Evolutionary conservation across 257 asterid genomes (phyloP), one percentile per base, ranked within the genome.

Genomic region (Plantago elongata): DNA sequence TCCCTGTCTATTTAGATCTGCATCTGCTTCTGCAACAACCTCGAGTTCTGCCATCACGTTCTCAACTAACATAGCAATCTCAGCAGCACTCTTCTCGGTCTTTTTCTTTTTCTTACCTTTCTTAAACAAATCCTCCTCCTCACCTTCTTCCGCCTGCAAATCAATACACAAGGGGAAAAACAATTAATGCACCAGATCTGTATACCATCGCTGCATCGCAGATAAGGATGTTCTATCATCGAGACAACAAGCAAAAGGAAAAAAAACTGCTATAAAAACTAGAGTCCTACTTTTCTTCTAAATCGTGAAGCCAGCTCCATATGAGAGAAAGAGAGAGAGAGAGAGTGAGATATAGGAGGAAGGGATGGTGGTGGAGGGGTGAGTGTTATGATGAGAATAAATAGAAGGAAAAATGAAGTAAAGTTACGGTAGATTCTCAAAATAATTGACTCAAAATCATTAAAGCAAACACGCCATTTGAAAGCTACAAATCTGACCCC

Each of bases 1-100:
- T 51, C 76, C 78, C 72, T 80, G 89, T 57, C 88, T 74, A 74
- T 91, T 91, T 64, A 91, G 80, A n/a, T 86, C 97, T 0, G 91
- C 97, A 65, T 92, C 97, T 63, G 80, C 95, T 78, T 92, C 99
- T 5, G 97, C 99, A 45, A 83, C 97, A 43, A 89, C 81, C 73
- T 89, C 97, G 48, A 92, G 94, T 73, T 92, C 97, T 45, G 95
- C 99, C 96, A 92, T 89, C 57, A 89, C 95, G 55, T 72, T 84
- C 74, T 89, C 95, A 22, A 92, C 99, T 9, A 89, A 77, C 64
- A 86, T 29, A 13, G 96, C 89, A 73, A 89, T 86, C 78, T 92
- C 99, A 12, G 90, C 89, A 58, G 97, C 91, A 75, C 90, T 89
- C 72, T 89, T 92, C 73, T 89, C 97, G 61, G 29, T 77, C 64